These are phyloP conservation scores for Gnetum montanum DNA, from an alignment of 75 land plant genomes.

Conservation along the genomic window DNA sequence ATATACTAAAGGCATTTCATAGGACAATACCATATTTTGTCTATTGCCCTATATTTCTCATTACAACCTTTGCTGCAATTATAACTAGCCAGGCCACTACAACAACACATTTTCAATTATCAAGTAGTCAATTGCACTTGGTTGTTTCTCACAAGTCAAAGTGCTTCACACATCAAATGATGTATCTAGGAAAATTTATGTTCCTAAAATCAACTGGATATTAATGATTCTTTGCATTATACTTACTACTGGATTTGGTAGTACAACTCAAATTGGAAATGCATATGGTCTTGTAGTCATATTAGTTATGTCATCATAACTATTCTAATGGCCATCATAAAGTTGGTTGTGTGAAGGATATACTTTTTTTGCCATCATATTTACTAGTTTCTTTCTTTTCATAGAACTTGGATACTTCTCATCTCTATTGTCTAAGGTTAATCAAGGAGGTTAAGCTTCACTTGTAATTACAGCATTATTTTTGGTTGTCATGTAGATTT, in stretches of 20 bases:
- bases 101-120: slow-evolving; percentile 28
- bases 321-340: slow-evolving; percentile 20
- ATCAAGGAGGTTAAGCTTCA: slow-evolving; percentile 50
- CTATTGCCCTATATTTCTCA: slow-evolving; percentile 24
- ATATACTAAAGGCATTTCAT: slow-evolving; percentile 15
- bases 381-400: slow-evolving; percentile 14
- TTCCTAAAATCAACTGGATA: slow-evolving; percentile 34
- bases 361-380: slow-evolving; percentile 10
- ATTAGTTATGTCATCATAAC: slow-evolving; percentile 38
- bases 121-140: slow-evolving; percentile 28
- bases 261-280: slow-evolving; percentile 24
- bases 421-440: slow-evolving; percentile 31
- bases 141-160: slow-evolving; percentile 30
- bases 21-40: slow-evolving; percentile 39
- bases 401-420: slow-evolving; percentile 47
- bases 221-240: slow-evolving; percentile 23
- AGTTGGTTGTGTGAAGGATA: slow-evolving; percentile 34
- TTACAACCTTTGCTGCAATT: slow-evolving; percentile 19
- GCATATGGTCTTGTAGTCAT: slow-evolving; percentile 43
- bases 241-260: slow-evolving; percentile 22
- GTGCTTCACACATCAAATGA: slow-evolving; percentile 27
- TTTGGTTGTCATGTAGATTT: slow-evolving; percentile 37
- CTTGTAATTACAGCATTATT: slow-evolving; percentile 18
- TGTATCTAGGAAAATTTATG: slow-evolving; percentile 21
- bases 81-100: slow-evolving; percentile 37